Base-by-base conservation (phyloP, 176 grass and related monocot species). In the Aegilops umbellulata region DNA sequence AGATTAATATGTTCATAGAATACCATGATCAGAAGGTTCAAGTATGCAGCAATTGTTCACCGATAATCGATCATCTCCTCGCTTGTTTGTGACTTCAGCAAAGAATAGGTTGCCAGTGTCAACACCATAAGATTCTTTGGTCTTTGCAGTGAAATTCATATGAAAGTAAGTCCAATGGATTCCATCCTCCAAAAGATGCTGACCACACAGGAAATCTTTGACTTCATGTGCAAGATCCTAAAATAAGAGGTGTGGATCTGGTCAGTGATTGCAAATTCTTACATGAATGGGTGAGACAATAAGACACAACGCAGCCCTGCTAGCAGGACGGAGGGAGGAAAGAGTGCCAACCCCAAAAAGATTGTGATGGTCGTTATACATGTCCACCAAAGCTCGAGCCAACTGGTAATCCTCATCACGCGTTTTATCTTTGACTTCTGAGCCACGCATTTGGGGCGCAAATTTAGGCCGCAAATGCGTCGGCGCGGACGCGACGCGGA, bases 131-230 rank as follows among this genome's bases (percentile, higher is more conserved):
- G 70, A 74, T 26, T 39, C 70, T 74, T 9, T 74, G 70, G 70
- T 74, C n/a, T 46, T 74, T 74, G 70, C 39, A 74, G 70, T 74
- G 70, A 74, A 74, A 47, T 74, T 74, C 70, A 74, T 46, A 74
- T 74, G 70, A 23, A 2, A 8, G 70, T 46, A 74, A 2, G n/a
- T 25, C 38, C 13, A 44, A 1, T 26, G 7, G n/a, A 44, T 44
- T n/a, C n/a, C n/a, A n/a, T n/a, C 70, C 70, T 74, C 70, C 70
- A 38, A 74, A 16, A 16, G 2, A 44, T n/a, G 42, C 39, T 39
- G 13, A 13, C 24, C 3, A 16, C 26, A 6, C 70, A 74, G 12
- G 12, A n/a, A 20, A 38, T 69, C 67, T 38, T 38, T 38, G 19
- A 36, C 32, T 12, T 69, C 67, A 69, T 38, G 38, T 69, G 67